These are phyloP conservation scores for Sugiyamaella castrensis DNA, from an alignment of 1,139 yeast species.

Conservation along the genomic window DNA sequence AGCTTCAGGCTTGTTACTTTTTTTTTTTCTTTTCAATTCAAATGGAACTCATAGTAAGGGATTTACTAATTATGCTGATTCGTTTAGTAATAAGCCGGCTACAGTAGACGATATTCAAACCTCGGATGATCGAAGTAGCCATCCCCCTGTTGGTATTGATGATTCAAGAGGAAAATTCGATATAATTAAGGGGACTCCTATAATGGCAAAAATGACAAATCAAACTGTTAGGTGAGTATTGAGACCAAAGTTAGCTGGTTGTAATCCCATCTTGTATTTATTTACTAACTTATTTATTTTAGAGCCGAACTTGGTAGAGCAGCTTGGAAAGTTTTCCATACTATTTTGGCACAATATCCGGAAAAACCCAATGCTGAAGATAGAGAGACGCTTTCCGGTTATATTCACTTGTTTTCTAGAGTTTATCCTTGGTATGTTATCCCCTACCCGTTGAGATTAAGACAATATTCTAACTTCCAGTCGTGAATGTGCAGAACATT, in stretches of 20 bases:
- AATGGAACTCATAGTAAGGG: conserved; percentile 12
- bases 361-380: conserved; percentile 68
- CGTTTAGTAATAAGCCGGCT: conserved; percentile 13
- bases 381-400: conserved; percentile 56
- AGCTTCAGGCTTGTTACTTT: conserved; percentile 24
- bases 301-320: conserved; percentile 78
- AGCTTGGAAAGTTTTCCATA: conserved; percentile 88
- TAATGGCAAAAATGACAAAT: conserved; percentile 87
- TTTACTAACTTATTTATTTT: background rate
- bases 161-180: background rate
- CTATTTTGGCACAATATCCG: conserved; percentile 88
- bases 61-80: conserved; percentile 11
- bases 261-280: background rate
- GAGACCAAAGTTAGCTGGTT: background rate
- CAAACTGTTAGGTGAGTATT: conserved; percentile 44
- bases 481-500: conserved; percentile 90
- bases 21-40: conserved; percentile 22
- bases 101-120: conserved; percentile 22
- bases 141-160: conserved; percentile 14
- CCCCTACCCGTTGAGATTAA: too few species aligned
- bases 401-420: conserved; percentile 39
- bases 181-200: conserved; percentile 43
- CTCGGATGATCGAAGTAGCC: conserved; percentile 9
- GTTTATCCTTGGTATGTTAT: conserved; percentile 37
- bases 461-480: conserved; percentile 19